These are phyloP conservation scores for Senecio squalidus DNA, from an alignment of 140 eudicot species.

Conservation along the genomic window DNA sequence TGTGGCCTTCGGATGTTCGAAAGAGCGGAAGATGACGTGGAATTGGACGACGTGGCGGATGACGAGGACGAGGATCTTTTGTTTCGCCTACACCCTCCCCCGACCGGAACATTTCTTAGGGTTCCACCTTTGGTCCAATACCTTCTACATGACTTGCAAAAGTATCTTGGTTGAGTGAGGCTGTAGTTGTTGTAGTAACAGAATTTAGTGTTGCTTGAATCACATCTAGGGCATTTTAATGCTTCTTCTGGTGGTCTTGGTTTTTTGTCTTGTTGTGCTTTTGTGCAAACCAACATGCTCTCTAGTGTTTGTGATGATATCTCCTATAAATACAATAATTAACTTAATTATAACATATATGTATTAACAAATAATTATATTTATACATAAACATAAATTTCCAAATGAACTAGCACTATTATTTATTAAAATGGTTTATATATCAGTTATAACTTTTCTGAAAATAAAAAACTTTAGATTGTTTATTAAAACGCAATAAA, in stretches of 20 bases:
- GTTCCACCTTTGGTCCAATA: slow-evolving; percentile 98
- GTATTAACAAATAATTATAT: too few relatives aligned
- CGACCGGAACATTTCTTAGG: slow-evolving; percentile 83
- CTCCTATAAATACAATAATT: slow-evolving; percentile 41
- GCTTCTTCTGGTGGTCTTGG: slow-evolving; percentile 65
- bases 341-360: too few relatives aligned
- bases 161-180: slow-evolving; percentile 85
- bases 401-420: too few relatives aligned
- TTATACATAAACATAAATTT: too few relatives aligned
- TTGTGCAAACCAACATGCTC: slow-evolving; percentile 78
- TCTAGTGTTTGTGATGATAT: slow-evolving; percentile 71
- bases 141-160: slow-evolving; percentile 84
- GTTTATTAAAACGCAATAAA: too few relatives aligned
- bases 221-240: slow-evolving; percentile 84
- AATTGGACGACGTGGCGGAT: slow-evolving; percentile 31
- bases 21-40: slow-evolving; percentile 39
- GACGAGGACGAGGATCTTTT: slow-evolving; percentile 57
- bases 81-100: slow-evolving; percentile 94
- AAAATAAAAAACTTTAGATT: too few relatives aligned
- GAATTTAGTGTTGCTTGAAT: slow-evolving; percentile 81
- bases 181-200: slow-evolving; percentile 97
- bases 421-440: too few relatives aligned
- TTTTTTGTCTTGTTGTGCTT: slow-evolving; percentile 61
- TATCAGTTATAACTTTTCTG: too few relatives aligned
- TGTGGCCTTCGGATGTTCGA: slow-evolving; percentile 40